Base-by-base conservation (phyloP, 176 grass and related monocot genomes). In the Luzula sylvatica region DNA sequence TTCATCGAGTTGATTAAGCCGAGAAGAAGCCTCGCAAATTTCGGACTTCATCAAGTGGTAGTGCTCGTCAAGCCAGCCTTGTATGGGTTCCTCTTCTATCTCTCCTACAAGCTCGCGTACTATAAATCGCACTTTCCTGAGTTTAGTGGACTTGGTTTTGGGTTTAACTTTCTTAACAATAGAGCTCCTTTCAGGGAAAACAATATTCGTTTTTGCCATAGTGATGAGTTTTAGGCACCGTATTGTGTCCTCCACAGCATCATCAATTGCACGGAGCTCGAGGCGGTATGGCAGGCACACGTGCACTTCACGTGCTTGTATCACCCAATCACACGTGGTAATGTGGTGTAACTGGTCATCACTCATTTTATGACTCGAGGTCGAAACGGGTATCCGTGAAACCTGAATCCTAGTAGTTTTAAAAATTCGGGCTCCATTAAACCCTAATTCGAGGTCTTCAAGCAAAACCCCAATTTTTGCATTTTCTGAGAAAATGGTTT, bases 1-100 rank as follows among this genome's bases (percentile, higher is more conserved):
- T 44, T 85, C 71, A 67, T 87, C 80, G 30, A 95, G 90, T 29
- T 81, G 29, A 70, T 95, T 75, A 41, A 82, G 54, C 70, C 77
- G 64, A 53, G 77, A 67, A 35, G 59, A 70, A 21, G 67, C 72
- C 50, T 88, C 77, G 67, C 45, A 74, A 71, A 88, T 72, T 61
- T 88, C 71, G 54, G 58, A 74, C 67, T 85, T 95, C 84, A 95
- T 76, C 58, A 95, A 67, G 55, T 38, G 66, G 8, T 85, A 73
- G 74, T 88, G 90, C 67, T 88, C 90, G 60, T 95, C 90, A 76
- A 95, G 80, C 90, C 90, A 95, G 53, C 84, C 83, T 66, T 95
- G 90, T 3, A 95, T 61, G 27, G 90, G 90, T 70, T 95, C 90
- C 75, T 95, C 90, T 68, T 95, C 90, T 42, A 95, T 95, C 67